These are phyloP conservation scores for Phylloporus rhodoxanthus DNA, from an alignment of 768 basidiomycete genomes.

Conservation along the genomic window DNA sequence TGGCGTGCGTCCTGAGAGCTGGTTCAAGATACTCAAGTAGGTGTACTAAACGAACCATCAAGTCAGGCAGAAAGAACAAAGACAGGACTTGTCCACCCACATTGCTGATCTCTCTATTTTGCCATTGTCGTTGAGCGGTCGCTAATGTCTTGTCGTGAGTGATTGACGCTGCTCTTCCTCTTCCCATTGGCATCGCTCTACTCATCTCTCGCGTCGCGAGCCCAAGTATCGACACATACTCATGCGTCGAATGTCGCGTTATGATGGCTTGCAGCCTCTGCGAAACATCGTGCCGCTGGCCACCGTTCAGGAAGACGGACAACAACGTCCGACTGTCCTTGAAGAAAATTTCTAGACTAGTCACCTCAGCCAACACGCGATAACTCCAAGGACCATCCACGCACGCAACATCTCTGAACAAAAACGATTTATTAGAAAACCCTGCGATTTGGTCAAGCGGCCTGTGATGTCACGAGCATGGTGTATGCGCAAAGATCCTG, in stretches of 20 bases:
- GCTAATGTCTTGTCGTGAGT: conserved; percentile 43
- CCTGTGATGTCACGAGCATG: conserved; percentile 40
- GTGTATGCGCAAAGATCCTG: neutral
- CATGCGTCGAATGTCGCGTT: conserved; percentile 34
- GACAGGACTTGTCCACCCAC: conserved; percentile 38
- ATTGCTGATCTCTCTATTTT: conserved; percentile 86
- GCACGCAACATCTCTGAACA: conserved; percentile 90
- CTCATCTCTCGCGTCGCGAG: conserved; percentile 39
- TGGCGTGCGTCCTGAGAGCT: conserved; percentile 87
- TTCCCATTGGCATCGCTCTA: conserved; percentile 21
- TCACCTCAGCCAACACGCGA: neutral
- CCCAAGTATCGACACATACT: conserved; percentile 39
- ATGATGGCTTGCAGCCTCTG: conserved; percentile 48
- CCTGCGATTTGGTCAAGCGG: conserved; percentile 70
- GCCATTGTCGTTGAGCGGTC: conserved; percentile 79
- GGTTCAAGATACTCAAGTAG: conserved; percentile 84
- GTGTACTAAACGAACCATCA: conserved; percentile 53
- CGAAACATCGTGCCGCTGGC: conserved; percentile 55
- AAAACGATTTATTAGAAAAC: conserved; percentile 75
- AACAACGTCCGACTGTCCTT: conserved; percentile 85
- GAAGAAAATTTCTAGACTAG: conserved; percentile 86
- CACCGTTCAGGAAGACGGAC: conserved; percentile 70
- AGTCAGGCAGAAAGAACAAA: neutral
- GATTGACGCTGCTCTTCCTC: conserved; percentile 4
- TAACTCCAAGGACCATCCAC: conserved; percentile 24